These are phyloP conservation scores for Polygonum maritimum DNA, from an alignment of 148 eudicot genomes.

Conservation along the genomic window DNA sequence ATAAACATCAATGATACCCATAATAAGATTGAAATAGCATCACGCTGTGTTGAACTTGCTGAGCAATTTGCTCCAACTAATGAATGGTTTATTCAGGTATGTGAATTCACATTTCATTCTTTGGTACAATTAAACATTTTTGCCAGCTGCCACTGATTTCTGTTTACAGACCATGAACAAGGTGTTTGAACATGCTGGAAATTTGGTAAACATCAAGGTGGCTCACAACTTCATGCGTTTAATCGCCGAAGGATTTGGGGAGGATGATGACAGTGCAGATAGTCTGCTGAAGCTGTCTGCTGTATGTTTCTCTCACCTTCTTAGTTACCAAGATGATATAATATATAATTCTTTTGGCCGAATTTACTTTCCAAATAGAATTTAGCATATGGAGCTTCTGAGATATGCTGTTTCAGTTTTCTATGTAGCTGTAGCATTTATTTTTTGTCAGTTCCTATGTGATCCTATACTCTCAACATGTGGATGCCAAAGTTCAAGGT, in stretches of 20 bases:
- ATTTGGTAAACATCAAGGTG: conserved; percentile 85
- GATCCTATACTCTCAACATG: not conserved
- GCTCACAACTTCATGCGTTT: conserved; percentile 94
- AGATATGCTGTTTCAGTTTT: not conserved
- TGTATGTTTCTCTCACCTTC: conserved; percentile 40
- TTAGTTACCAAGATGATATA: not conserved
- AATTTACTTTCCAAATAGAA: not conserved
- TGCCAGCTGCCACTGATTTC: conserved; percentile 9
- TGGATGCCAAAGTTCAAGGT: not conserved
- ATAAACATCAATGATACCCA: conserved; percentile 85
- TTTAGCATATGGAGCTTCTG: not conserved
- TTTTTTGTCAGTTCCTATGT: not conserved
- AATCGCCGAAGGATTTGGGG: conserved; percentile 98
- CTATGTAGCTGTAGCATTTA: not conserved
- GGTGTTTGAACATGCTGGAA: conserved; percentile 98
- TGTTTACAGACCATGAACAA: conserved; percentile 85
- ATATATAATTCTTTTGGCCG: not conserved
- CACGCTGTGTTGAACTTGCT: conserved; percentile 97
- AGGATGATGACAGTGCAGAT: conserved; percentile 84
- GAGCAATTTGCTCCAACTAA: conserved; percentile 98
- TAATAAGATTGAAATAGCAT: conserved; percentile 94
- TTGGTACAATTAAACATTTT: not conserved
- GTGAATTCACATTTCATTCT: not conserved
- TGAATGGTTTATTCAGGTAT: conserved; percentile 97
- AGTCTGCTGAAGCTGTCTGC: conserved; percentile 91